Percentiles rank a stretch among this genome's conserved stretches.
These are phyloP conservation scores for Anaeramoeba ignava DNA, from an alignment of 78 protist species.

Conservation along the genomic window DNA sequence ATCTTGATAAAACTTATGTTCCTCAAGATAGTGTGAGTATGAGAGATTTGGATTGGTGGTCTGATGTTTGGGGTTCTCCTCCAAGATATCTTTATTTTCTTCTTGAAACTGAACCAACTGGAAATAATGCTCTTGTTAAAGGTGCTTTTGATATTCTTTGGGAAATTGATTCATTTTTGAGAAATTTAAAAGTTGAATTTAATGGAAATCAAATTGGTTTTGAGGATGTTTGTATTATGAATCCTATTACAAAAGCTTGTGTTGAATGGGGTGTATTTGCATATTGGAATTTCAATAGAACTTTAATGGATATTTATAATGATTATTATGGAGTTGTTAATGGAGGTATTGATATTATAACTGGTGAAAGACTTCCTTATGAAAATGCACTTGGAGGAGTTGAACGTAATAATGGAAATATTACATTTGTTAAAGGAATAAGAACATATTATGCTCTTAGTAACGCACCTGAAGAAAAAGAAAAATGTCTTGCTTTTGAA, in stretches of 20 bases:
- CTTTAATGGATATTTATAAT: too few species aligned
- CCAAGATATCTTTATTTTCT: neutral
- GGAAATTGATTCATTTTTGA: neutral
- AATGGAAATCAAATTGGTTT: neutral
- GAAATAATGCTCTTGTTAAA: neutral
- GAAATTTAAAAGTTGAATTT: neutral
- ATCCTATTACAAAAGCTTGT: neutral
- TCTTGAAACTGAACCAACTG: neutral
- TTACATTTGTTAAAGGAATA: too few species aligned
- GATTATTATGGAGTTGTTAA: too few species aligned
- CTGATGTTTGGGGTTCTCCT: neutral
- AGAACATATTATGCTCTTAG: too few species aligned
- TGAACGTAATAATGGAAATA: too few species aligned
- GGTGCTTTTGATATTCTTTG: neutral
- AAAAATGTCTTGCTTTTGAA: too few species aligned
- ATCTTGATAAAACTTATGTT: neutral
- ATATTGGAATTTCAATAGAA: neutral
- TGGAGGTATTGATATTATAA: too few species aligned
- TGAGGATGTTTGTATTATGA: neutral
- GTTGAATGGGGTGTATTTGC: neutral
- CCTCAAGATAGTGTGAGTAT: neutral
- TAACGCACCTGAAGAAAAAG: too few species aligned
- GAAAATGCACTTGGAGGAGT: too few species aligned
- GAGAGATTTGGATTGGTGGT: neutral
- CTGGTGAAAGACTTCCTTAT: too few species aligned